Conservation (phyloP, 2,329 filamentous ascomycete genomes). For the Thielaviopsis euricoi region DNA sequence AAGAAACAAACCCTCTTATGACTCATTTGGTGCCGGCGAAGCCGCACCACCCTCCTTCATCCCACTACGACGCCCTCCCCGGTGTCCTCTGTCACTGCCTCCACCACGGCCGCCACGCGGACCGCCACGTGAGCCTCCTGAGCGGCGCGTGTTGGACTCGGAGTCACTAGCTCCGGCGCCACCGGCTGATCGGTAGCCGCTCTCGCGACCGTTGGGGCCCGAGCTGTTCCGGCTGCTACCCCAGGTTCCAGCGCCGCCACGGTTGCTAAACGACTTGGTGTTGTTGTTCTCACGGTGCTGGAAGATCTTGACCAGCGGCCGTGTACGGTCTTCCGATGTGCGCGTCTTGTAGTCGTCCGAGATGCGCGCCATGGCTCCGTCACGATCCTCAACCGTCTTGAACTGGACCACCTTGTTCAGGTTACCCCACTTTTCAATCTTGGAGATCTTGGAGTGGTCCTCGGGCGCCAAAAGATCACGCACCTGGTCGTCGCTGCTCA, state of each 20-base stretch:
- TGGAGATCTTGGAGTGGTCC: constrained; percentile 64
- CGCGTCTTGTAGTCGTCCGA: constrained; percentile 62
- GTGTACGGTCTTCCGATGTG: constrained; percentile 54
- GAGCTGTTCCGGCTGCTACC: constrained; percentile 49
- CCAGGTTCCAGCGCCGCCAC: constrained; percentile 52
- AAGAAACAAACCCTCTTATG: constrained; percentile 3
- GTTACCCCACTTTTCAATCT: constrained; percentile 62
- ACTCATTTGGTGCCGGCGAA: constrained; percentile 32
- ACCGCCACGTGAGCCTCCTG: constrained; percentile 36
- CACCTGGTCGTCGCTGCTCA: constrained; percentile 67
- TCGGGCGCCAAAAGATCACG: constrained; percentile 69
- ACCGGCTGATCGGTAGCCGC: constrained; percentile 72
- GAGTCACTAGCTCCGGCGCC: constrained; percentile 50
- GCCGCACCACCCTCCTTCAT: constrained; percentile 41
- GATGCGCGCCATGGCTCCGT: constrained; percentile 58
- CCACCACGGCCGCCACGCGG: constrained; percentile 38
- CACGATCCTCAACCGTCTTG: constrained; percentile 61
- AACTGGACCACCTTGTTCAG: constrained; percentile 80
- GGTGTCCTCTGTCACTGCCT: constrained; percentile 36
- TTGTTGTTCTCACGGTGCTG: constrained; percentile 41
- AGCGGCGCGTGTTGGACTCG: constrained; percentile 34
- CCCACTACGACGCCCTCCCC: constrained; percentile 34
- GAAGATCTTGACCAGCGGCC: constrained; percentile 72
- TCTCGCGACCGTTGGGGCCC: constrained; percentile 33
- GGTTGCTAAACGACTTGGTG: constrained; percentile 32